Base-by-base conservation (phyloP, 2,329 filamentous ascomycete species). In the Fusarium luffae region DNA sequence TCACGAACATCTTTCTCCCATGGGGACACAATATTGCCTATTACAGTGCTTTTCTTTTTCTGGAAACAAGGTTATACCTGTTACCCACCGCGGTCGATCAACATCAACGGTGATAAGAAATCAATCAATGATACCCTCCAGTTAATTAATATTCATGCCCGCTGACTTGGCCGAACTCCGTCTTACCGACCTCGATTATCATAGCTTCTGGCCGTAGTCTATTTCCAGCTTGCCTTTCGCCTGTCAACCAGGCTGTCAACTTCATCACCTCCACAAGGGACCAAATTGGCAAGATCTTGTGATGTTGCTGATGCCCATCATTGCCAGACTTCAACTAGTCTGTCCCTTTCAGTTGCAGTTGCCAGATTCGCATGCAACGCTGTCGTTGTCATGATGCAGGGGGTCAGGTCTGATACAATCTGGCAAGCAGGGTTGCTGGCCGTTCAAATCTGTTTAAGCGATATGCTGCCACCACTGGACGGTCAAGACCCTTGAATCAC, bases 301-400 rank as follows among this genome's bases (percentile, higher is more conserved):
- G 61, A 40, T 40, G 50, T 64, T 42, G 32, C 9, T 54, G 41
- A 34, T 61, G 62, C 43, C 23, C 62, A 66, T 66, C 63, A 61
- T 32, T 60, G 40, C 50, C 55, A 67, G 50, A 69, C 64, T 52
- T 63, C 49, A 47, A 43, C 64, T 62, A 74, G 71, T 59, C 58
- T 42, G 49, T 42, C 49, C 49, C 34, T 52, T 52, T 52, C 49
- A 41, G 49, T 56, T 54, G 52, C 70, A 66, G 47, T 64, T 65
- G 68, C 57, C 70, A 75, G 72, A 72, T 75, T 74, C 61, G 41
- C 59, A 72, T 74, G 56, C 68, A 47, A 74, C 72, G 57, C 56
- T 67, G 64, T 52, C 40, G 62, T 34, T 67, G 64, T 52, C 44
- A 66, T 34, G 50, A 55, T 61, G 32, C 66, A 71, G 40, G 46